Conservation (phyloP, 78 protist species). For the Dictyostelium purpureum region DNA sequence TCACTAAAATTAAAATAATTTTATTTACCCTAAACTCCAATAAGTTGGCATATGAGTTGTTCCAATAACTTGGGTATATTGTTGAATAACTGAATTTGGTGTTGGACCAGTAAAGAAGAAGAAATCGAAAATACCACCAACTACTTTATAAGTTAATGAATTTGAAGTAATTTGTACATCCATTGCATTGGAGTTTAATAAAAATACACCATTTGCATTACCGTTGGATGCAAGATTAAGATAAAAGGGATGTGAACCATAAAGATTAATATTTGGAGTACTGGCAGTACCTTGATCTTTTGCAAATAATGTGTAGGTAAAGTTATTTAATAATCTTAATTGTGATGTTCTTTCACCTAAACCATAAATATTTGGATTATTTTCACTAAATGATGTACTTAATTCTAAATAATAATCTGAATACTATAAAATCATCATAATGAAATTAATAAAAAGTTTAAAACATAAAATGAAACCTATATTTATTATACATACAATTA, state of each 20-base stretch:
- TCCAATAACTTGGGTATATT: constrained; percentile 78
- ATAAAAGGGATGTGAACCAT: constrained; percentile 91
- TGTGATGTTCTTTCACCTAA: constrained; percentile 83
- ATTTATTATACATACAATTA: constrained; percentile 33
- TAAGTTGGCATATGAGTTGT: constrained; percentile 80
- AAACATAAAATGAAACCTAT: background rate
- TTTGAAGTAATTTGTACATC: constrained; percentile 60
- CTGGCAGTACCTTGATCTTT: constrained; percentile 74
- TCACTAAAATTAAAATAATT: constrained; percentile 1
- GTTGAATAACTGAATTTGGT: constrained; percentile 78
- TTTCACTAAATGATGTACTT: constrained; percentile 19
- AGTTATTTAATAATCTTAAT: constrained; percentile 43
- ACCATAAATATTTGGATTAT: constrained; percentile 77
- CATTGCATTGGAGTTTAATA: constrained; percentile 81
- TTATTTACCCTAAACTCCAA: constrained; percentile 90
- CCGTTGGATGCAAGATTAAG: constrained; percentile 46
- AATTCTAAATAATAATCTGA: constrained; percentile 73
- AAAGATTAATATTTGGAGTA: constrained; percentile 61
- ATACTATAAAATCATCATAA: constrained; percentile 16
- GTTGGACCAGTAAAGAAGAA: constrained; percentile 86
- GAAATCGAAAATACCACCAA: constrained; percentile 89
- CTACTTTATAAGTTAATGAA: constrained; percentile 49
- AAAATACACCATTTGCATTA: constrained; percentile 81
- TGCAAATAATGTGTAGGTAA: constrained; percentile 63
- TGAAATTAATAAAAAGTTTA: background rate